These are phyloP conservation scores for Themeda triandra DNA, from an alignment of 176 grass and related monocot species.

Conservation along the genomic window DNA sequence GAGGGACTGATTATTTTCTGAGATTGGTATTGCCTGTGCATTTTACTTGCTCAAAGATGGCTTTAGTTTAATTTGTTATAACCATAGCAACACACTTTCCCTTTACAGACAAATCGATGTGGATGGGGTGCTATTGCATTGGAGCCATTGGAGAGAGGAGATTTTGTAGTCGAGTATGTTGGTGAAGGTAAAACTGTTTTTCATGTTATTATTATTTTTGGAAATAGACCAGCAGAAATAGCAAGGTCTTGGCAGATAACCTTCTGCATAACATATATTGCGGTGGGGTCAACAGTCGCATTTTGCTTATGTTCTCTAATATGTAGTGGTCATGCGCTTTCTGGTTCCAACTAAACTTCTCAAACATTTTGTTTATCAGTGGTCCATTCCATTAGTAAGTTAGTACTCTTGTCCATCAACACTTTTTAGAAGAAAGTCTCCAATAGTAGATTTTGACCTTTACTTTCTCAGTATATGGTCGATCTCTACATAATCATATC, in stretches of 20 bases:
- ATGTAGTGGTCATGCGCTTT: neutral
- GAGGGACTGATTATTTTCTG: neutral
- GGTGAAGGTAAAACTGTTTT: conserved; percentile 72
- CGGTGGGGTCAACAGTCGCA: neutral
- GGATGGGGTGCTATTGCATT: conserved; percentile 92
- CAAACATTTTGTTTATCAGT: neutral
- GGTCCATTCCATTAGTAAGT: neutral
- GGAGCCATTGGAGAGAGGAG: conserved; percentile 78
- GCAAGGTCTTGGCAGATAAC: neutral
- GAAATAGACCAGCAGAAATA: conserved; percentile 20
- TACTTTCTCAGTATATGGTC: neutral
- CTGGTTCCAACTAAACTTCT: neutral
- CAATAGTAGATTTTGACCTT: neutral
- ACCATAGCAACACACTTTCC: conserved; percentile 1
- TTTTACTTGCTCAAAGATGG: conserved; percentile 6
- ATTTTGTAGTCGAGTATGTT: conserved; percentile 99
- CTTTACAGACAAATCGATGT: conserved; percentile 78
- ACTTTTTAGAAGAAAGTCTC: neutral
- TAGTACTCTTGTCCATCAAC: neutral
- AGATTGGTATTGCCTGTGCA: neutral
- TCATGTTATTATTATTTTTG: conserved; percentile 14
- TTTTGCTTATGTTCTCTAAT: conserved; percentile 15
- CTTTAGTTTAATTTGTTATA: conserved; percentile 7
- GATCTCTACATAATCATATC: neutral
- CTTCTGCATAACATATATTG: neutral